phyloP scores from a whole-genome alignment of 73 alveolate species.

The Paraurostyla sp. region DNA sequence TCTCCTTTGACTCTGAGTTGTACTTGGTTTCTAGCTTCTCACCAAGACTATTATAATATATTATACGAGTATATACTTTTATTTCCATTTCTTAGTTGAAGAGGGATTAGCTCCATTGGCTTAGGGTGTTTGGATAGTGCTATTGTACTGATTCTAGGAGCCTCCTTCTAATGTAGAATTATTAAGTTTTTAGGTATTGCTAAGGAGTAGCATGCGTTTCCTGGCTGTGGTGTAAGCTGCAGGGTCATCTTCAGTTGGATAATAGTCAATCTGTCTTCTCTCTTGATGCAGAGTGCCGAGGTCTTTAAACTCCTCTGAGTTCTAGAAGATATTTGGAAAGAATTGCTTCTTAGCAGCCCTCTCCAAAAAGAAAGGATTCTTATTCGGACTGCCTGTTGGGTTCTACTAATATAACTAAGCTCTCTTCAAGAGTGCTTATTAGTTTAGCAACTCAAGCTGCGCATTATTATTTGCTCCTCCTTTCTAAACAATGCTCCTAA shows the following conservation, averaged over 20 bases:
- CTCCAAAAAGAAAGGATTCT: slow-evolving; percentile 18
- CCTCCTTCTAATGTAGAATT: too few species aligned
- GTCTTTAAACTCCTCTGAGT: slow-evolving; percentile 52
- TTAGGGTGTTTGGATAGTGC: slow-evolving; percentile 30
- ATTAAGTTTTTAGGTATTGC: too few species aligned
- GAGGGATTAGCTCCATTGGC: too few species aligned
- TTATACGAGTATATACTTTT: slow-evolving; percentile 32
- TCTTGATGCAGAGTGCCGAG: slow-evolving; percentile 57
- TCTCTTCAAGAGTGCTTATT: not conserved
- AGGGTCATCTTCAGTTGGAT: slow-evolving; percentile 22
- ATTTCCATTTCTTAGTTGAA: slow-evolving; percentile 19
- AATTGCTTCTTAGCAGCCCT: slow-evolving; percentile 24
- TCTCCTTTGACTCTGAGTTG: not conserved
- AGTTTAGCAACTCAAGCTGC: not conserved
- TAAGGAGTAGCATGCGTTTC: too few species aligned
- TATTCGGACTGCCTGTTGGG: not conserved
- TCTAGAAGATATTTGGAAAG: not conserved
- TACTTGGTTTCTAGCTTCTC: slow-evolving; percentile 30
- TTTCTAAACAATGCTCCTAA: slow-evolving; percentile 4
- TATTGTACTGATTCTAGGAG: not conserved
- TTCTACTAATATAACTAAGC: too few species aligned
- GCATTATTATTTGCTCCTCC: not conserved
- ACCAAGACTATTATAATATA: slow-evolving; percentile 4
- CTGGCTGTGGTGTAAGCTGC: too few species aligned
- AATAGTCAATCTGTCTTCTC: slow-evolving; percentile 31